These are phyloP conservation scores for Hirsutella minnesotensis DNA, from an alignment of 2,329 filamentous ascomycete genomes.

Conservation along the genomic window DNA sequence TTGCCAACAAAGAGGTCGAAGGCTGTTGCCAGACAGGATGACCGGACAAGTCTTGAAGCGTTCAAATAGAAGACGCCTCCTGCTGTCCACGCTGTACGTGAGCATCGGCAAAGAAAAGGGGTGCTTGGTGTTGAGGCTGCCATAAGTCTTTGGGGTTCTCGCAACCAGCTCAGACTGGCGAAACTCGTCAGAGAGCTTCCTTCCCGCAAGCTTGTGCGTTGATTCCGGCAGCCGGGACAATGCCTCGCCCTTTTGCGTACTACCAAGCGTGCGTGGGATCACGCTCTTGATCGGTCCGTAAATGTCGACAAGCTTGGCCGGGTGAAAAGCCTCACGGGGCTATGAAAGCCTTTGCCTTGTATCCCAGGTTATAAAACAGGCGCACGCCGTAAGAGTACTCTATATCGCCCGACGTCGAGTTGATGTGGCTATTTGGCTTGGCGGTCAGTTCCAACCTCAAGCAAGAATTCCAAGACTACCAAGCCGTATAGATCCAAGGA, in stretches of 20 bases:
- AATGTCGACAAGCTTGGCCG: neutral
- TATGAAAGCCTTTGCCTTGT: neutral
- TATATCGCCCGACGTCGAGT: neutral
- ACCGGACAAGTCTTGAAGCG: neutral
- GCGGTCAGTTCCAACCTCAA: neutral
- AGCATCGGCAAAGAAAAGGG: too few relatives aligned
- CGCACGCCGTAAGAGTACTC: constrained; percentile 1
- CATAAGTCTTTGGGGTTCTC: too few relatives aligned
- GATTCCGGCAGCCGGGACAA: too few relatives aligned
- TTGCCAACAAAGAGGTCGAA: too few relatives aligned
- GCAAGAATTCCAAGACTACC: neutral
- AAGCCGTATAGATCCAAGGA: constrained; percentile 1
- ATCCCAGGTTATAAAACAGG: constrained; percentile 1
- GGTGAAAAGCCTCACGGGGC: constrained; percentile 1
- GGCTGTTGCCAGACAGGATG: too few relatives aligned
- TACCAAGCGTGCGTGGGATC: neutral
- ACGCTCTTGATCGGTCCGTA: neutral
- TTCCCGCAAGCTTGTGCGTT: too few relatives aligned
- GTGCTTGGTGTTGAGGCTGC: too few relatives aligned
- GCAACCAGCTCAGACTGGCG: too few relatives aligned
- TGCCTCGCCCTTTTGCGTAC: neutral
- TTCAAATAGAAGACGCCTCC: neutral
- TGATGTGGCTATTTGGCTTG: neutral
- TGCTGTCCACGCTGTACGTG: too few relatives aligned
- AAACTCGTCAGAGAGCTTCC: too few relatives aligned